Evolutionary conservation across 202 grass and related monocot genomes (phyloP), one percentile per base, ranked within the genome.

Genomic region (Bolboschoenoplectus hybrid): DNA sequence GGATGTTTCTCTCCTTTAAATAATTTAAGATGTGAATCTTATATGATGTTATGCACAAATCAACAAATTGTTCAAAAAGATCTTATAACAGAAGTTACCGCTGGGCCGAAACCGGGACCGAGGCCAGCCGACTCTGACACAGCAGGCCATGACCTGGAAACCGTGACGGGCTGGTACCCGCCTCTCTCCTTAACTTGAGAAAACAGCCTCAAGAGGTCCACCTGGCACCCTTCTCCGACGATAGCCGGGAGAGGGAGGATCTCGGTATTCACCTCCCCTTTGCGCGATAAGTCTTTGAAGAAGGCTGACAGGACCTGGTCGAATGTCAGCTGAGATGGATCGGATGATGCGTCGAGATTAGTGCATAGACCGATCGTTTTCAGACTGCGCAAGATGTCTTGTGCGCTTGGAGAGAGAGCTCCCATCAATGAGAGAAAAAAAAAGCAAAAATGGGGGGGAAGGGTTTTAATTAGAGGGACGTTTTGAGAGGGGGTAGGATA

Each of bases 201-300:
- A 67, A 82, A 82, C 4, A 82, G 80, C 61, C n/a, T 67, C 38
- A 46, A 14, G 58, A 82, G 80, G 41, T 82, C 80, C 16, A 82
- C 80, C 3, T 50, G 60, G n/a, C 61, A 47, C 9, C 80, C 80
- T 66, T 82, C 58, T 35, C 57, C 55, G 61, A 64, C 62, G 19
- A 82, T 46, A 35, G 40, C 80, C 11, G 80, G 80, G 2, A 82
- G 61, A 51, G 58, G 58, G 19, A 66, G 80, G 80, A 13, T 47
- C 20, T 82, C 60, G 45, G 20, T 20, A 45, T 9, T 14, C 11
- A 16, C 35, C 41, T 66, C 63, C 17, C 57, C 77, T 38, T 81
- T 60, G 14, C 36, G 55, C 51, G 53, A 81, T 38, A 81, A 11
- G 36, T 81, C 55, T 34, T 67, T 49, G 55, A 12, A 82, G 43